Percentiles rank a stretch among this genome's conserved stretches.
Conservation (phyloP, 345 rosid genomes). For the Melaleuca alternifolia region DNA sequence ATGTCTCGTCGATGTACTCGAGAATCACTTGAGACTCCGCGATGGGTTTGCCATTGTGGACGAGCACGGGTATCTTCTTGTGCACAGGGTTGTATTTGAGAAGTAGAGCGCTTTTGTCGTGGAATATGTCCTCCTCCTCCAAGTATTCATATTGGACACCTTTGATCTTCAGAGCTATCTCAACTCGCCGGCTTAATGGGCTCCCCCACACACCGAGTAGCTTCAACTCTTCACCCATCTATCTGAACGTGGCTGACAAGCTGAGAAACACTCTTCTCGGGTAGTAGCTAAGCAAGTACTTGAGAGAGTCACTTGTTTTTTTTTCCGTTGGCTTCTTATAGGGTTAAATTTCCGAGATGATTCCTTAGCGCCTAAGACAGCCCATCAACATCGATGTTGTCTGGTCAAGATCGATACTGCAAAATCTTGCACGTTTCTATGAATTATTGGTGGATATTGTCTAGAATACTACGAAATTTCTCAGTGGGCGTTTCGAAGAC, state of each 20-base stretch:
- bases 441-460: neutral
- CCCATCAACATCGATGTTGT: neutral
- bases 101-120: conserved; percentile 14
- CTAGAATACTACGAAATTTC: neutral
- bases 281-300: neutral
- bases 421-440: neutral
- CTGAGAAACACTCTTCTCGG: neutral
- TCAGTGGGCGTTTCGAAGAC: too few relatives aligned
- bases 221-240: conserved; percentile 9
- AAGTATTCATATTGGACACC: conserved; percentile 15
- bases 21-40: conserved; percentile 14
- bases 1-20: conserved; percentile 25
- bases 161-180: conserved; percentile 20
- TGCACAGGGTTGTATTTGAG: conserved; percentile 18
- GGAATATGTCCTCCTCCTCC: conserved; percentile 12
- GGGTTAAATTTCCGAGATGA: neutral
- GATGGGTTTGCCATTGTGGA: conserved; percentile 13
- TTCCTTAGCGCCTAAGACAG: neutral
- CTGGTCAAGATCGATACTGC: neutral
- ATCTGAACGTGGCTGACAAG: neutral
- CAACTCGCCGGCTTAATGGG: conserved; percentile 10
- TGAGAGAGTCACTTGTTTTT: neutral
- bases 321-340: neutral
- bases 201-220: conserved; percentile 14
- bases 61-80: conserved; percentile 22